Evolutionary conservation across 164 flowering plant genomes (phyloP).

Genomic region (Paratinospora sagittata): DNA sequence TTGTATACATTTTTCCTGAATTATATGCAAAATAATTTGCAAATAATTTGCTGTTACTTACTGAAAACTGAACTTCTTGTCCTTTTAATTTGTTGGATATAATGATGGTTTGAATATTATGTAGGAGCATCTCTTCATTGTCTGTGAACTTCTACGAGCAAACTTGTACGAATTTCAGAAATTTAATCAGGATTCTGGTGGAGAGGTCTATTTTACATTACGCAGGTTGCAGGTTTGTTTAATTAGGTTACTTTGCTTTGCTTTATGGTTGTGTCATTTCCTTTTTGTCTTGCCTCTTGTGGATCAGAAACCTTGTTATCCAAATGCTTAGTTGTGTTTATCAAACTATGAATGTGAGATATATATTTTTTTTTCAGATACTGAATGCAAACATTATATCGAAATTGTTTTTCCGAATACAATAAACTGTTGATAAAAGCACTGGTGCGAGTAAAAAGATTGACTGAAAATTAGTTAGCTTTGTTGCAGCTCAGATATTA

Average conservation of each 20-base stretch:
- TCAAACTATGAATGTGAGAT: no score
- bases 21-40: no score
- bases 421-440: neutral
- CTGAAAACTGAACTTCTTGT: no score
- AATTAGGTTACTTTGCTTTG: neutral
- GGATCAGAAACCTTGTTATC: no score
- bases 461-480: neutral
- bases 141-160: slow-evolving; percentile 87
- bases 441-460: neutral
- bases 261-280: neutral
- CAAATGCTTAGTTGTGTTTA: no score
- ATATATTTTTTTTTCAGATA: no score
- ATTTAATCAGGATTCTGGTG: slow-evolving; percentile 75
- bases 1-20: no score
- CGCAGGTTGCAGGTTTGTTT: slow-evolving; percentile 78
- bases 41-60: no score
- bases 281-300: neutral
- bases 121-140: slow-evolving; percentile 95
- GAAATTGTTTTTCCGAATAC: no score
- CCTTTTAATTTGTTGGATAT: neutral
- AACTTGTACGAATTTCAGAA: slow-evolving; percentile 91
- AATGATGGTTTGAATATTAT: slow-evolving; percentile 4
- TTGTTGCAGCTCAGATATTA: no score
- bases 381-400: no score
- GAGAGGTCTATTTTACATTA: slow-evolving; percentile 70